phyloP scores from a whole-genome alignment of 176 grass and related monocot species.

The Zizania latifolia region DNA sequence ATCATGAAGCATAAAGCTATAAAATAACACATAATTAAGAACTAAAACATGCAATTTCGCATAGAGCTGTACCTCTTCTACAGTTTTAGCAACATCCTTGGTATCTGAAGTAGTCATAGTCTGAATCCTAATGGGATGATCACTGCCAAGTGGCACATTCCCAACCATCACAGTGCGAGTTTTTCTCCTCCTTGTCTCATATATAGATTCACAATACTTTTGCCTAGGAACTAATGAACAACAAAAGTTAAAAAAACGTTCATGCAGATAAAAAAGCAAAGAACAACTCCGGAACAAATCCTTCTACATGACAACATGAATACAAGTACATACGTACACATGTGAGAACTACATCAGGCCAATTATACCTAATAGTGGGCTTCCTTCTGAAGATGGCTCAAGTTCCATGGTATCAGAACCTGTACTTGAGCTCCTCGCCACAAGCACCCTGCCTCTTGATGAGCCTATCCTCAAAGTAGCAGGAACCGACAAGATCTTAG shows the following conservation, averaged over 20 bases:
- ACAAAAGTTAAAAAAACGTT: too few species aligned
- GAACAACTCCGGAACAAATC: neutral
- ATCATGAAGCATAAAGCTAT: neutral
- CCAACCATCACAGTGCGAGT: constrained; percentile 96
- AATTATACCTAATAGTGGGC: constrained; percentile 78
- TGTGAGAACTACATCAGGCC: neutral
- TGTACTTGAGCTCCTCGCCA: constrained; percentile 54
- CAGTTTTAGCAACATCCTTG: constrained; percentile 85
- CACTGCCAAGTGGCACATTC: constrained; percentile 87
- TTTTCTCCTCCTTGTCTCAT: constrained; percentile 83
- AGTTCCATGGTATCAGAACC: constrained; percentile 87
- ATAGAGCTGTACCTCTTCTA: constrained; percentile 66
- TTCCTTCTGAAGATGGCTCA: constrained; percentile 92
- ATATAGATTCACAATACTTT: constrained; percentile 86
- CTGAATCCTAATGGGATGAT: constrained; percentile 93
- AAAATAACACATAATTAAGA: neutral
- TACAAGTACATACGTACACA: too few species aligned
- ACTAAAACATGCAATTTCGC: neutral
- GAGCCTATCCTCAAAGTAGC: constrained; percentile 21
- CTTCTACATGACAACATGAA: neutral
- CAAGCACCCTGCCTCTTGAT: constrained; percentile 37
- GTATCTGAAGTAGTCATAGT: constrained; percentile 99
- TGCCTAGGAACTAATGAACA: constrained; percentile 71
- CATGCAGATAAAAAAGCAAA: neutral
- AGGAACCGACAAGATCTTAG: constrained; percentile 51